Evolutionary conservation across 2,329 filamentous ascomycete genomes (phyloP), one percentile per base, ranked within the genome.

Genomic region (Purpureocillium lavendulum): DNA sequence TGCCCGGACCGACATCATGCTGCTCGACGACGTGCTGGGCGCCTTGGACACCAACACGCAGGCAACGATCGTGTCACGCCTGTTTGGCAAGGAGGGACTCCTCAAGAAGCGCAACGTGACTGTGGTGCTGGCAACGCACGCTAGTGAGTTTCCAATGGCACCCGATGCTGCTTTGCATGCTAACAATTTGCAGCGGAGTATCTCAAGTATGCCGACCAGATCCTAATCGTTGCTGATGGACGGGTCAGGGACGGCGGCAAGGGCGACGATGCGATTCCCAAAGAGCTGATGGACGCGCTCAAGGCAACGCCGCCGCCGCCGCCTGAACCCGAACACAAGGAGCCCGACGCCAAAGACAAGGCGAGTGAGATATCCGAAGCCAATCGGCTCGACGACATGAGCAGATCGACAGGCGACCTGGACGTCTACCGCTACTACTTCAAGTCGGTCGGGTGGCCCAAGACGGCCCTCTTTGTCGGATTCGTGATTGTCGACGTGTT

Each of bases 11-110:
- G 87, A 94, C 57, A 75, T 95, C 37, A 94, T 94, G 53, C 68
- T 96, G 13, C 70, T 96, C 7, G 89, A 96, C 52, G 89, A 96
- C 57, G 82, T 86, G 46, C 70, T 95, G 9, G 94, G 87, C 9
- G 88, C 88, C 1, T 87, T 96, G 11, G 88, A 96, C 14, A 40
- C 18, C 16, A 35, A 32, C 8, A 53, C 50, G 0, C 44, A 46
- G 7, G 33, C 31, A 12, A 42, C 15, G 1, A 38, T 52, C 18
- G 35, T 49, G 2, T 11, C 29, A 2, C 45, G 44, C 9, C 29
- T 52, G 5, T 40, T 52, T 6, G 49, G 50, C 8, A 28, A 39
- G 1, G 21, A 36, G 11, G 51, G 50, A 3, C 14, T 50, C 3
- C 38, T 49, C 26, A 48, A 24, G n/a, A 49, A 45, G 30, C 39